A percentile compares a stretch with the other conserved stretches of the same genome.
Evolutionary conservation across 805 yeast species (phyloP).

Genomic region (Candida cerambycidarum): DNA sequence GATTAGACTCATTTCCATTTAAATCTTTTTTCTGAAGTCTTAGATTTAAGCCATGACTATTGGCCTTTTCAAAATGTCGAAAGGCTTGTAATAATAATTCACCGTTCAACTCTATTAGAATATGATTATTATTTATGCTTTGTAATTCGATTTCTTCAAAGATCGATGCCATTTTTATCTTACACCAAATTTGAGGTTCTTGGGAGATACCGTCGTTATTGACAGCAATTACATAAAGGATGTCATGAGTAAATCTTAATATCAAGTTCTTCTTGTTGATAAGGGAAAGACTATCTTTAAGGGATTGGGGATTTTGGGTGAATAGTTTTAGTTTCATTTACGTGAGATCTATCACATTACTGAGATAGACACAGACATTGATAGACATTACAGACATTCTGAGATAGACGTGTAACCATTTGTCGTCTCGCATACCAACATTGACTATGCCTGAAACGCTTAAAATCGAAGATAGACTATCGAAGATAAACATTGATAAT

Average conservation of each 20-base stretch:
- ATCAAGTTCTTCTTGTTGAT: slow-evolving; percentile 35
- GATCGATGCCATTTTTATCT: slow-evolving; percentile 43
- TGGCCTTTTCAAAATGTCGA: slow-evolving; percentile 53
- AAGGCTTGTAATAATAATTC: slow-evolving; percentile 61
- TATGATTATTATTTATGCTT: slow-evolving; percentile 52
- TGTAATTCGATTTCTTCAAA: slow-evolving; percentile 52
- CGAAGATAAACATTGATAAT: slow-evolving; percentile 10
- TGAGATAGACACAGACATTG: too few relatives aligned
- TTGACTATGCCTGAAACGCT: not conserved
- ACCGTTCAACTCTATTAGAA: slow-evolving; percentile 60
- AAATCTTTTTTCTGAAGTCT: slow-evolving; percentile 49
- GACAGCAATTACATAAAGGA: slow-evolving; percentile 50
- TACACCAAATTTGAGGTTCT: slow-evolving; percentile 73
- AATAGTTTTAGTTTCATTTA: slow-evolving; percentile 15
- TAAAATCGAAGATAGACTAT: slow-evolving; percentile 13
- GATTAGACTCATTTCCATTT: slow-evolving; percentile 17
- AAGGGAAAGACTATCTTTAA: slow-evolving; percentile 11
- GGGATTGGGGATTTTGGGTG: slow-evolving; percentile 7
- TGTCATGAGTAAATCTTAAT: slow-evolving; percentile 52
- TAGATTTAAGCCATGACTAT: slow-evolving; percentile 49
- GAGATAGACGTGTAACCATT: not conserved
- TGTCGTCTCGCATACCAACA: not conserved
- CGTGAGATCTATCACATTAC: too few relatives aligned
- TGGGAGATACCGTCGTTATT: slow-evolving; percentile 34
- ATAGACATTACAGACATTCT: too few relatives aligned